Evolutionary conservation across 495 filamentous ascomycete genomes (phyloP).

Genomic region (Bacidia gigantensis): DNA sequence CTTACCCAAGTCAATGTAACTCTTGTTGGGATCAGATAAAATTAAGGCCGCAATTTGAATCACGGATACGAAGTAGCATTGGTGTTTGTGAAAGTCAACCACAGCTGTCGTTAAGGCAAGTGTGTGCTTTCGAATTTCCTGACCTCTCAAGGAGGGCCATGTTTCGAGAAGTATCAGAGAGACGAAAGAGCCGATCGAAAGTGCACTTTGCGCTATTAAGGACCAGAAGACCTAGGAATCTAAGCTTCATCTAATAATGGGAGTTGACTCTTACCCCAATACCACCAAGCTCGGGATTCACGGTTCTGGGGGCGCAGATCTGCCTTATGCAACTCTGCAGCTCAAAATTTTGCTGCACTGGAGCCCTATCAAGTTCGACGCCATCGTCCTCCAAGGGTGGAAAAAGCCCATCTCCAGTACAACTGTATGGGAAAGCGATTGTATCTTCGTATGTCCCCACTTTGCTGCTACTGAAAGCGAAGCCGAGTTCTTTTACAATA

Average conservation of each 20-base stretch:
- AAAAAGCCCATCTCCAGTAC: too few species aligned
- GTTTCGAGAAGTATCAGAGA: not conserved
- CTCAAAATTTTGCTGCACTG: too few species aligned
- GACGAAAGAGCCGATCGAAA: not conserved
- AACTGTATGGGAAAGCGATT: too few species aligned
- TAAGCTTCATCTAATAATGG: not conserved
- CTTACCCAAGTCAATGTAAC: too few species aligned
- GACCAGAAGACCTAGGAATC: not conserved
- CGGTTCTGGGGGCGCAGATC: not conserved
- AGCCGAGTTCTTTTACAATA: too few species aligned
- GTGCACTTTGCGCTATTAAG: not conserved
- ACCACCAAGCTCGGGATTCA: not conserved
- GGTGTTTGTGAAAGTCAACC: conserved; percentile 1
- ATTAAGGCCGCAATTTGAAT: not conserved
- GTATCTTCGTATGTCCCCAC: too few species aligned
- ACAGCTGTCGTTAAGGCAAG: not conserved
- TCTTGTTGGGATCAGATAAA: not conserved
- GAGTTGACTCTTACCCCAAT: not conserved
- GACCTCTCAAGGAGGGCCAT: not conserved
- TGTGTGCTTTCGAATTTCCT: not conserved
- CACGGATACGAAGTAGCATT: not conserved
- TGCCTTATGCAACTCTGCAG: too few species aligned
- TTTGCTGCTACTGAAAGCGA: too few species aligned
- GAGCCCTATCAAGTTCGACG: too few species aligned
- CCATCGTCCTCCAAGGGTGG: too few species aligned